phyloP scores from a whole-genome alignment of 306 rosid genomes.

The Dalbergia cochinchinensis region DNA sequence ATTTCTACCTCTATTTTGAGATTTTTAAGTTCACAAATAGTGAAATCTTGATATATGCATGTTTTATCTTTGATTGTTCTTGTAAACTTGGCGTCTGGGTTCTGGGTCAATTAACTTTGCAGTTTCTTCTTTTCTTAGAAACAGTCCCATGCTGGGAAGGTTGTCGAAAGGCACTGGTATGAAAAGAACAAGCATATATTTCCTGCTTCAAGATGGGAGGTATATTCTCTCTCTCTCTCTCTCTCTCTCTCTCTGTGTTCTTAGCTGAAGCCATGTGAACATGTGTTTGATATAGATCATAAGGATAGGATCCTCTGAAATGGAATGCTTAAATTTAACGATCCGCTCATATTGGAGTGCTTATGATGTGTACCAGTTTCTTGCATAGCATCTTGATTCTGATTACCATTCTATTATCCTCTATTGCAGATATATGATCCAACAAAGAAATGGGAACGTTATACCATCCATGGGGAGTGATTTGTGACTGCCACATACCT shows the following conservation, averaged over 20 bases:
- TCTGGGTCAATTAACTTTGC: constrained; percentile 21
- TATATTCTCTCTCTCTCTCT: constrained; percentile 43
- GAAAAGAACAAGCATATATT: constrained; percentile 98
- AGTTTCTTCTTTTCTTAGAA: constrained; percentile 7
- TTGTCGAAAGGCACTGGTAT: constrained; percentile 98
- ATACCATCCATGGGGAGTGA: too few species aligned
- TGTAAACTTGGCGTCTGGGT: constrained; percentile 4
- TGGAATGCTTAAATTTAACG: neutral
- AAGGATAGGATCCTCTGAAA: constrained; percentile 15
- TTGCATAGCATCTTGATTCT: constrained; percentile 23
- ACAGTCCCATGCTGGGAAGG: constrained; percentile 99
- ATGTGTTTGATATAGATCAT: constrained; percentile 12
- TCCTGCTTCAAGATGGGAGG: constrained; percentile 99
- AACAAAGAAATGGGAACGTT: constrained; percentile 75
- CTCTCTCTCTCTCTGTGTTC: neutral
- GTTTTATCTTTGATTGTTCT: constrained; percentile 28
- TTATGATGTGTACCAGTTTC: constrained; percentile 8
- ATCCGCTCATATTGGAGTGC: neutral
- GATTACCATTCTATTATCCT: neutral
- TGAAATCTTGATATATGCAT: constrained; percentile 5
- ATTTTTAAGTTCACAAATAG: constrained; percentile 17
- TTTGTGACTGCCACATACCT: too few species aligned
- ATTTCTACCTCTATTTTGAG: constrained; percentile 22
- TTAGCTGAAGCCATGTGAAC: neutral
- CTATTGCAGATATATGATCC: constrained; percentile 66